Conservation (phyloP, 768 basidiomycete species). For the Lactifluus hygrophoroides region DNA sequence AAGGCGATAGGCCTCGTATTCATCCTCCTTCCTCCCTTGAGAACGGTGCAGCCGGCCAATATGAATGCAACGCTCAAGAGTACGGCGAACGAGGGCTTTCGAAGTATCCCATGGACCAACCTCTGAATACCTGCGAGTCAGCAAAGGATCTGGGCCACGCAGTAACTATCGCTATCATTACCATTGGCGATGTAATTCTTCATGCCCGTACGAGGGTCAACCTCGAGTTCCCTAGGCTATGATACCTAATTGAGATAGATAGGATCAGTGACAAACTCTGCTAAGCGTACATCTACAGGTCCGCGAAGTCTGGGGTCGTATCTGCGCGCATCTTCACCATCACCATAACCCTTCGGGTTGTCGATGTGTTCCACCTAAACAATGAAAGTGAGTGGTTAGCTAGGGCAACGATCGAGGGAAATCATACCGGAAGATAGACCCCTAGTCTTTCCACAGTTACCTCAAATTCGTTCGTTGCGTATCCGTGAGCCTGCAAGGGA, state of each 20-base stretch:
- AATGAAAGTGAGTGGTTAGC: neutral
- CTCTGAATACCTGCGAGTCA: constrained; percentile 32
- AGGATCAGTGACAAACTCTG: neutral
- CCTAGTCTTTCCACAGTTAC: constrained; percentile 78
- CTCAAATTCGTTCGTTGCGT: constrained; percentile 78
- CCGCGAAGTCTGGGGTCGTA: constrained; percentile 71
- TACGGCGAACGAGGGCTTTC: constrained; percentile 64
- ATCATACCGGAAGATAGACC: constrained; percentile 67
- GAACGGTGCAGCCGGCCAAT: constrained; percentile 57
- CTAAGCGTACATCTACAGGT: constrained; percentile 60
- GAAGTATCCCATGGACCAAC: constrained; percentile 83
- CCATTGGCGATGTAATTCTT: constrained; percentile 47
- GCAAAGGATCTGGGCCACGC: neutral
- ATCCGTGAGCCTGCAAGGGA: constrained; percentile 54
- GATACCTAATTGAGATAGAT: neutral
- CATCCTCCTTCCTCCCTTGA: constrained; percentile 51
- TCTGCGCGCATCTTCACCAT: constrained; percentile 71
- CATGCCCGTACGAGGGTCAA: constrained; percentile 84
- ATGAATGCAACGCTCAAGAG: constrained; percentile 71
- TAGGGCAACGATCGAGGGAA: neutral
- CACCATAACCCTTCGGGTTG: constrained; percentile 86
- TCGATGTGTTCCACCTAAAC: constrained; percentile 77
- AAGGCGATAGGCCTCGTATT: constrained; percentile 73
- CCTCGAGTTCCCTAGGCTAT: constrained; percentile 71
- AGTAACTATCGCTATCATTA: neutral